These are phyloP conservation scores for Chaetoceros tenuissimus DNA, from an alignment of 108 stramenopile species.

Conservation along the genomic window DNA sequence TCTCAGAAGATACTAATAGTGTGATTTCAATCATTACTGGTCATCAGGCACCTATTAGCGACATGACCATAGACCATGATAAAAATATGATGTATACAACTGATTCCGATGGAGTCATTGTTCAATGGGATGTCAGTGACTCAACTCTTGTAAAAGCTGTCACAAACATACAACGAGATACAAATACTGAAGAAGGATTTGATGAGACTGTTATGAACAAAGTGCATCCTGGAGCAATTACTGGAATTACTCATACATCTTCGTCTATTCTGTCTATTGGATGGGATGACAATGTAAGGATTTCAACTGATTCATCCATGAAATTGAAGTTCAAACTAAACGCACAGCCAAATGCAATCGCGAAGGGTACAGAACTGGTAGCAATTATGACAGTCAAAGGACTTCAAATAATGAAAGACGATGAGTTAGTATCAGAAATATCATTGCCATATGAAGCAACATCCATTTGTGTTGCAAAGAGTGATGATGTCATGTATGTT, in stretches of 20 bases:
- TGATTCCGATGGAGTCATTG: constrained; percentile 84
- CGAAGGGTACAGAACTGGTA: constrained; percentile 49
- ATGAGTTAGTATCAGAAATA: constrained; percentile 31
- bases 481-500: constrained; percentile 80
- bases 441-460: constrained; percentile 53
- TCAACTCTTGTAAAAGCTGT: constrained; percentile 11
- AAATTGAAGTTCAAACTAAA: constrained; percentile 35
- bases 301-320: constrained; percentile 14
- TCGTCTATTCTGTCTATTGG: constrained; percentile 63
- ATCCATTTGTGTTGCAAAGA: constrained; percentile 58
- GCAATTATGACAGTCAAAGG: constrained; percentile 74
- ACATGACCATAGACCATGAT: constrained; percentile 61
- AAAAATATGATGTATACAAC: constrained; percentile 70
- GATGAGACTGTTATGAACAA: constrained; percentile 20
- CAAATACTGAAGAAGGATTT: background rate
- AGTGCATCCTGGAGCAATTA: constrained; percentile 63
- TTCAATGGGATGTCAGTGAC: constrained; percentile 67
- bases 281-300: constrained; percentile 86
- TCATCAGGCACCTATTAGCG: constrained; percentile 76
- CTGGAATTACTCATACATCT: constrained; percentile 9
- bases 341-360: constrained; percentile 82
- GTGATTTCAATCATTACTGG: constrained; percentile 45
- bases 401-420: constrained; percentile 39
- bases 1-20: constrained; percentile 13
- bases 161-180: background rate